phyloP scores from a whole-genome alignment of 257 asterid species.

The Jacaranda mimosifolia region DNA sequence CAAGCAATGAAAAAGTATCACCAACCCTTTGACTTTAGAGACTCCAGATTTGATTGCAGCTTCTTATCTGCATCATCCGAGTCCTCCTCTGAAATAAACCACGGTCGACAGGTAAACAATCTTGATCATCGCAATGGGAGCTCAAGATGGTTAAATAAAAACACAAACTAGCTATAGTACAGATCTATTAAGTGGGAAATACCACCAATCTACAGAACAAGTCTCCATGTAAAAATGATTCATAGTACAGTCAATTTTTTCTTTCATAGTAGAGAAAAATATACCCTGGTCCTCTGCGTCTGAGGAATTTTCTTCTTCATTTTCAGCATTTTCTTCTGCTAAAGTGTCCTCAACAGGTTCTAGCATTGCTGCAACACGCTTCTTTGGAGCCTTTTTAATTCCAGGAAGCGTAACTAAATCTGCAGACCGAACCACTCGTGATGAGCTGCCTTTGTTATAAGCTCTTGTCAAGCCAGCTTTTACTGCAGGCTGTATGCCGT shows the following conservation, averaged over 20 bases:
- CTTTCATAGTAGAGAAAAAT: background rate
- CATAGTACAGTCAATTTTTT: no score
- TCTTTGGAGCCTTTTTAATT: constrained; percentile 82
- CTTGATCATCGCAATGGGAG: no score
- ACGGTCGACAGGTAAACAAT: constrained; percentile 31
- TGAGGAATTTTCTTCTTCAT: constrained; percentile 72
- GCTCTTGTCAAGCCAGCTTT: constrained; percentile 93
- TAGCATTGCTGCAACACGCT: constrained; percentile 93
- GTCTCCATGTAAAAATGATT: no score
- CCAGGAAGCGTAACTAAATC: constrained; percentile 92
- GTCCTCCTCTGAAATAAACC: constrained; percentile 54
- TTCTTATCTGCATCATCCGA: constrained; percentile 58
- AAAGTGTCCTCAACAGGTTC: constrained; percentile 77
- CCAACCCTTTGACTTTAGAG: constrained; percentile 78
- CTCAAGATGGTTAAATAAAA: no score
- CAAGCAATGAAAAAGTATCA: constrained; percentile 11
- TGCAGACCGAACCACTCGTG: constrained; percentile 82
- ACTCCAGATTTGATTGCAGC: constrained; percentile 74
- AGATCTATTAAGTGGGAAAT: no score
- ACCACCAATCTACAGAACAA: no score
- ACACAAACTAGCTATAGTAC: no score
- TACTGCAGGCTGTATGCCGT: constrained; percentile 86
- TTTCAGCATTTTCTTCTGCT: constrained; percentile 63
- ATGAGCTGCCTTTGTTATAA: constrained; percentile 91
- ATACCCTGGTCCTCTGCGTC: constrained; percentile 87